Conservation (phyloP, 2,329 filamentous ascomycete species). For the Gnomoniopsis smithogilvyi region DNA sequence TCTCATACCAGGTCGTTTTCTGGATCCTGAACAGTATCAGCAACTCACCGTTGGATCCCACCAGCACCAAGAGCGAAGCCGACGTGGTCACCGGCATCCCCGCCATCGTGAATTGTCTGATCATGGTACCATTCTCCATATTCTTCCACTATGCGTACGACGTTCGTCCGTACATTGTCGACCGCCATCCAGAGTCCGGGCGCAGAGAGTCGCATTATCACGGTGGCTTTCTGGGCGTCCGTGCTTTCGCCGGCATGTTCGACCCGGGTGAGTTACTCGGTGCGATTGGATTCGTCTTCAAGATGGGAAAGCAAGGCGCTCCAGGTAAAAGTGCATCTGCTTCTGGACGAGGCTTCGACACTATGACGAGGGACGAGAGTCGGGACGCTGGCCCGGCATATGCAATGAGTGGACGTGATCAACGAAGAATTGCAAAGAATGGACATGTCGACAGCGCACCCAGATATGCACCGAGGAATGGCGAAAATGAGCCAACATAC, state of each 20-base stretch:
- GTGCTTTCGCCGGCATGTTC: slow-evolving; percentile 17
- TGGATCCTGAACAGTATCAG: slow-evolving; percentile 23
- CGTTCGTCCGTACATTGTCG: slow-evolving; percentile 22
- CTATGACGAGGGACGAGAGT: neutral
- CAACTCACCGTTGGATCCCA: slow-evolving; percentile 17
- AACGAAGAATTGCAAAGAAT: neutral
- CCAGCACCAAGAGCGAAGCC: slow-evolving; percentile 20
- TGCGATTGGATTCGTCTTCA: slow-evolving; percentile 6
- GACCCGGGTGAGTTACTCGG: slow-evolving; percentile 16
- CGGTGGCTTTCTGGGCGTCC: slow-evolving; percentile 20
- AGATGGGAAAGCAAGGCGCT: neutral
- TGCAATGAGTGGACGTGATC: neutral
- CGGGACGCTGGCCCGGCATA: neutral
- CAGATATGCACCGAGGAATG: neutral
- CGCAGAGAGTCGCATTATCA: slow-evolving; percentile 19
- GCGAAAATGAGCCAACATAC: neutral
- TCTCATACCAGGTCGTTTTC: slow-evolving; percentile 1
- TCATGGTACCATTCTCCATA: slow-evolving; percentile 25
- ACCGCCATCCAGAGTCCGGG: slow-evolving; percentile 11
- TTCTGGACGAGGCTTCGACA: neutral
- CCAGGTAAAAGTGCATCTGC: neutral
- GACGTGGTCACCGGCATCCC: slow-evolving; percentile 24
- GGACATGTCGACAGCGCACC: neutral
- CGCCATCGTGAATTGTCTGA: slow-evolving; percentile 22
- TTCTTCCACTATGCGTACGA: slow-evolving; percentile 24